A percentile compares a stretch with the other conserved stretches of the same genome.
Conservation (phyloP, 1,139 yeast genomes). For the Pichia sp. region DNA sequence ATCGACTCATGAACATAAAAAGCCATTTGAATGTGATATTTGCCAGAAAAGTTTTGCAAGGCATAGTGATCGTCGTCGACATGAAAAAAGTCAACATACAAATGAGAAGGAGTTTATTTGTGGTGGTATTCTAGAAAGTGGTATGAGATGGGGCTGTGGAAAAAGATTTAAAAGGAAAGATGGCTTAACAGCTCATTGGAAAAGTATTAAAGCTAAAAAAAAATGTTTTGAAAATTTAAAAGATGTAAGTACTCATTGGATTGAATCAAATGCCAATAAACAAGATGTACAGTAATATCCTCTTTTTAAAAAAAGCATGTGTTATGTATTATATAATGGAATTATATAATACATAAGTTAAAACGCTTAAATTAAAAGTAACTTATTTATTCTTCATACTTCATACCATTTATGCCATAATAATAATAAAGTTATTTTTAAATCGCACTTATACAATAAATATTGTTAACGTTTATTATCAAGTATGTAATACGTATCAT, state of each 20-base stretch:
- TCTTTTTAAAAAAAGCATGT: too few relatives aligned
- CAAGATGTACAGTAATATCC: too few relatives aligned
- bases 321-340: too few relatives aligned
- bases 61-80: constrained; percentile 29
- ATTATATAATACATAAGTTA: too few relatives aligned
- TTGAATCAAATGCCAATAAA: constrained; percentile 22
- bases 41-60: constrained; percentile 29
- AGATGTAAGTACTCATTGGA: constrained; percentile 1
- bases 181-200: constrained; percentile 31
- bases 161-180: constrained; percentile 30
- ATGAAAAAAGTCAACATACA: constrained; percentile 29
- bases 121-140: constrained; percentile 25
- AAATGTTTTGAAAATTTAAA: constrained; percentile 24
- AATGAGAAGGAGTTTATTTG: constrained; percentile 21
- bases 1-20: constrained; percentile 28
- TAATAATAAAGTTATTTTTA: too few relatives aligned
- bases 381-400: too few relatives aligned
- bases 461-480: too few relatives aligned
- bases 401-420: too few relatives aligned
- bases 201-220: constrained; percentile 28
- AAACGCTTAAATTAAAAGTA: too few relatives aligned
- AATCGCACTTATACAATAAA: too few relatives aligned
- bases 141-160: constrained; percentile 30
- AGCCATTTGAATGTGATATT: constrained; percentile 27
- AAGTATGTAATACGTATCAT: too few relatives aligned